A percentile compares a stretch with the other conserved stretches of the same genome.
phyloP scores from a whole-genome alignment of 106 monocot genomes.

The Chionographis japonica region DNA sequence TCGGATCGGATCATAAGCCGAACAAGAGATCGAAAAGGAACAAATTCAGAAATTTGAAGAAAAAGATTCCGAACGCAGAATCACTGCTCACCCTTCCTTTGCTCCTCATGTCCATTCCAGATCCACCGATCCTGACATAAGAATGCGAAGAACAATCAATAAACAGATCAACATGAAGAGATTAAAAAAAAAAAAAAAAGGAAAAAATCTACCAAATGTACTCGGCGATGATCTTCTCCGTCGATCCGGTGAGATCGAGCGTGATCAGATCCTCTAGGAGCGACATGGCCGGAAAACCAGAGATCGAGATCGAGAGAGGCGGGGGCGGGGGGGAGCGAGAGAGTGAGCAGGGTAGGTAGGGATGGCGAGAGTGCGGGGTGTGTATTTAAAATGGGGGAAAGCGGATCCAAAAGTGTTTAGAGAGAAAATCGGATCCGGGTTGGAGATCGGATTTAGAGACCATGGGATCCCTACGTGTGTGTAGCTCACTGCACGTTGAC shows the following conservation, averaged over 20 bases:
- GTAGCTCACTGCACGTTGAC: too few relatives aligned
- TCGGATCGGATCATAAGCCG: too few relatives aligned
- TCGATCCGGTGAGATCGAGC: constrained; percentile 33
- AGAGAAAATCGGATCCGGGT: too few relatives aligned
- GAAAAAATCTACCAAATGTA: constrained; percentile 42
- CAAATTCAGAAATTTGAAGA: too few relatives aligned
- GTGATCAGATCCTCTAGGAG: constrained; percentile 29
- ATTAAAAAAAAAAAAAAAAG: neutral
- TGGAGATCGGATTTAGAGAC: too few relatives aligned
- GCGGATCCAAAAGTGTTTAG: too few relatives aligned
- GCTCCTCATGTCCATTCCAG: constrained; percentile 53
- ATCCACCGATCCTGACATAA: constrained; percentile 20
- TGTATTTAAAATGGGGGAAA: too few relatives aligned
- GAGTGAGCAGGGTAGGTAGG: neutral
- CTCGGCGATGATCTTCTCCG: constrained; percentile 62
- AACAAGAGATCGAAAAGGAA: too few relatives aligned
- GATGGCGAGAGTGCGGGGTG: too few relatives aligned
- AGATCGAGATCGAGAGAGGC: too few relatives aligned
- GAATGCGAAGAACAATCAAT: neutral
- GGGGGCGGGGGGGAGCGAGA: neutral
- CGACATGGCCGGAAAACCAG: constrained; percentile 22
- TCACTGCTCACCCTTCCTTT: constrained; percentile 32
- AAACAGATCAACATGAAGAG: neutral
- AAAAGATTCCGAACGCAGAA: neutral
- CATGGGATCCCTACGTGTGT: too few relatives aligned